Conservation (phyloP, 768 basidiomycete species). For the Suillus spraguei region DNA sequence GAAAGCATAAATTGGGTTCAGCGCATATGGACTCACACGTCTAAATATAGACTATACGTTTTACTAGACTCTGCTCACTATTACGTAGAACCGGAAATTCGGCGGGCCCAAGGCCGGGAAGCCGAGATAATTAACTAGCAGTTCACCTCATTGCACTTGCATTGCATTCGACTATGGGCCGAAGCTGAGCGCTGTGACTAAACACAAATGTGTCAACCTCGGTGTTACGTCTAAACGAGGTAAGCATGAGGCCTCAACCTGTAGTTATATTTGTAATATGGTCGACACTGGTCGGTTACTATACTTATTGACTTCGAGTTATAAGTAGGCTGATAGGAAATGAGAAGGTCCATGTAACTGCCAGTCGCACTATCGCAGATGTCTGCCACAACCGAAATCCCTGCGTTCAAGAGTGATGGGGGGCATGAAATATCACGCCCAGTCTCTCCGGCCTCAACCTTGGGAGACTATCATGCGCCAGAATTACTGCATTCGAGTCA, state of each 20-base stretch:
- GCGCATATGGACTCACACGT: too few relatives aligned
- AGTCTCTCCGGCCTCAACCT: not conserved
- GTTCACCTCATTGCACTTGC: too few relatives aligned
- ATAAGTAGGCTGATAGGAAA: not conserved
- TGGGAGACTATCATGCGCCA: not conserved
- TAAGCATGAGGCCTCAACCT: not conserved
- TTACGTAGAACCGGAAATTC: too few relatives aligned
- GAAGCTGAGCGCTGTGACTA: not conserved
- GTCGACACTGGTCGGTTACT: not conserved
- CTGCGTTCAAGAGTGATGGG: not conserved
- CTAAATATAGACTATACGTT: too few relatives aligned
- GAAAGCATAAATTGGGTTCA: too few relatives aligned
- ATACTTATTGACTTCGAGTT: not conserved
- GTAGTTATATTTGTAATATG: not conserved
- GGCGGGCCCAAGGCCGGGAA: too few relatives aligned
- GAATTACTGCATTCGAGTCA: not conserved
- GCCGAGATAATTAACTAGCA: too few relatives aligned
- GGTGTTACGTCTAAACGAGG: not conserved
- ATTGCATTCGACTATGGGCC: too few relatives aligned
- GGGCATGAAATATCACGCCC: not conserved
- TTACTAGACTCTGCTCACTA: too few relatives aligned
- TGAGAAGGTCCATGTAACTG: not conserved
- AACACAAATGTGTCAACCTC: not conserved
- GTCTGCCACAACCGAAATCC: not conserved
- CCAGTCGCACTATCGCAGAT: not conserved